These are phyloP conservation scores for Hemileccinum rubropunctum DNA, from an alignment of 768 basidiomycete genomes.

Conservation along the genomic window DNA sequence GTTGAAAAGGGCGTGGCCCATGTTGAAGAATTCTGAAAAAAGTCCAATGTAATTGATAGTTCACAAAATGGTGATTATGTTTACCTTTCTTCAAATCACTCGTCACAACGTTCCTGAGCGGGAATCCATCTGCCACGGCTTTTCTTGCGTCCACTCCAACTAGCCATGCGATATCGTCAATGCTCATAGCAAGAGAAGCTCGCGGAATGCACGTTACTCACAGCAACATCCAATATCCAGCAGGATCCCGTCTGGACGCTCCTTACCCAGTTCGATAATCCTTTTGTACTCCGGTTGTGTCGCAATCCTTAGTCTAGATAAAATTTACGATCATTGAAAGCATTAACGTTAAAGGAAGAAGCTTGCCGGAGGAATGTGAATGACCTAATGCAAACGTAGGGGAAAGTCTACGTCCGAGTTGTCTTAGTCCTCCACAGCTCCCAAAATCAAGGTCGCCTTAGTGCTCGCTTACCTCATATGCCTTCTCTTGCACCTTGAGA, in stretches of 20 bases:
- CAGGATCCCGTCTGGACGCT: constrained; percentile 36
- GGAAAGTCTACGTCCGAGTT: constrained; percentile 17
- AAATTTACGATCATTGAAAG: neutral
- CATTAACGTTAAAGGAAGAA: neutral
- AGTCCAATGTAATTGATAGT: neutral
- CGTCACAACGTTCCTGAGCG: constrained; percentile 35
- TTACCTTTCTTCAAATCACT: constrained; percentile 40
- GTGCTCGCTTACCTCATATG: constrained; percentile 29
- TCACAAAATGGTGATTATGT: neutral
- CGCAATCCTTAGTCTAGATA: constrained; percentile 11
- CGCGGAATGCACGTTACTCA: constrained; percentile 18
- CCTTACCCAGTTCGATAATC: constrained; percentile 36
- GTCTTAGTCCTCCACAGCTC: too few species aligned
- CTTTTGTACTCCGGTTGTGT: constrained; percentile 18
- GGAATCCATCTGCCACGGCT: constrained; percentile 42
- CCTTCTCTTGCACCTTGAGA: constrained; percentile 28
- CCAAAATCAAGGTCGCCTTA: neutral
- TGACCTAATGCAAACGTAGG: constrained; percentile 28
- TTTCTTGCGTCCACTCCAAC: constrained; percentile 38
- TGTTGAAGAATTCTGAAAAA: constrained; percentile 49
- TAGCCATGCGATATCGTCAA: neutral
- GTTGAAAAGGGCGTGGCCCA: constrained; percentile 61
- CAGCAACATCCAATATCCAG: constrained; percentile 48
- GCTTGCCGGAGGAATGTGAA: constrained; percentile 26
- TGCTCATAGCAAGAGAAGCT: neutral